Conservation (phyloP, 306 rosid species). For the Corylus americana region DNA sequence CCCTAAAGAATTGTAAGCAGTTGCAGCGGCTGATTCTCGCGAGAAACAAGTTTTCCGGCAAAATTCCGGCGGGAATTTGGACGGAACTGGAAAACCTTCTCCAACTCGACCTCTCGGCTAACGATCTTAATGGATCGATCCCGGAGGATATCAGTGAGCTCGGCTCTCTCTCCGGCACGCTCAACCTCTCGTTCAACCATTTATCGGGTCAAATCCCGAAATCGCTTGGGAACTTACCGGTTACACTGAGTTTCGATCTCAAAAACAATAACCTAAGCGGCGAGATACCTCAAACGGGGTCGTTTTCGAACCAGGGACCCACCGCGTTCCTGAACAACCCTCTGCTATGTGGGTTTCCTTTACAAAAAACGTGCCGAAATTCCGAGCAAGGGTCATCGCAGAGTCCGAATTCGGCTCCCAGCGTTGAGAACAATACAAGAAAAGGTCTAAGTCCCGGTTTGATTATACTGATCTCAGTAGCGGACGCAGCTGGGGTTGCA, state of each 20-base stretch:
- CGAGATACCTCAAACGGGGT: slow-evolving; percentile 90
- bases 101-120: slow-evolving; percentile 77
- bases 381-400: slow-evolving; percentile 43
- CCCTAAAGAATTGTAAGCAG: slow-evolving; percentile 56
- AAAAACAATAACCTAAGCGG: slow-evolving; percentile 76
- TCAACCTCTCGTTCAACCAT: slow-evolving; percentile 85
- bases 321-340: slow-evolving; percentile 89
- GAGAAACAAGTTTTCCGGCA: slow-evolving; percentile 61
- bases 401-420: slow-evolving; percentile 37
- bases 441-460: slow-evolving; percentile 74
- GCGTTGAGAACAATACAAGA: neutral
- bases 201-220: slow-evolving; percentile 69
- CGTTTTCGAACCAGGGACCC: slow-evolving; percentile 90
- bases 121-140: slow-evolving; percentile 59
- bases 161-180: slow-evolving; percentile 72
- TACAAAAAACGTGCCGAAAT: slow-evolving; percentile 61
- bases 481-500: slow-evolving; percentile 83
- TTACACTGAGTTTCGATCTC: slow-evolving; percentile 77
- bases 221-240: slow-evolving; percentile 72
- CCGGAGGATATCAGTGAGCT: slow-evolving; percentile 64
- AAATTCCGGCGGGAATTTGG: slow-evolving; percentile 69
- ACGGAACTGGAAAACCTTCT: slow-evolving; percentile 44
- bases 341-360: slow-evolving; percentile 78
- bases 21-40: slow-evolving; percentile 73
- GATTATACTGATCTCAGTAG: slow-evolving; percentile 73